These are phyloP conservation scores for Pseudonectria buxi DNA, from an alignment of 2,329 filamentous ascomycete genomes.

Conservation along the genomic window DNA sequence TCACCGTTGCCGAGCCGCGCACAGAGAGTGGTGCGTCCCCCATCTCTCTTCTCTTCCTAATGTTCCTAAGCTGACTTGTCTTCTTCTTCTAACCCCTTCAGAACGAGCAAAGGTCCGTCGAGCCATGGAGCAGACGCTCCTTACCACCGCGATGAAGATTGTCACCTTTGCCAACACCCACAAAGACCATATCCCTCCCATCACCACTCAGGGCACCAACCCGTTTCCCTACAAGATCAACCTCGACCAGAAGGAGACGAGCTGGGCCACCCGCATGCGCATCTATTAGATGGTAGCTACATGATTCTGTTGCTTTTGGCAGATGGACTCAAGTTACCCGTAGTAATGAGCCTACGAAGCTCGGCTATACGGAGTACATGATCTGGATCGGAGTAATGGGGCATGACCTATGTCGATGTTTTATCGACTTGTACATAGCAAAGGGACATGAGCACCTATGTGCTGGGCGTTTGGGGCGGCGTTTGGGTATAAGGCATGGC, in stretches of 20 bases:
- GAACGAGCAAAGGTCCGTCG: constrained; percentile 83
- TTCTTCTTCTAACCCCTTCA: constrained; percentile 25
- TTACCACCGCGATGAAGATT: constrained; percentile 84
- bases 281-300: constrained; percentile 54
- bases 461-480: too few relatives aligned
- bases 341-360: too few relatives aligned
- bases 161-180: constrained; percentile 79
- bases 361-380: too few relatives aligned
- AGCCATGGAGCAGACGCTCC: constrained; percentile 84
- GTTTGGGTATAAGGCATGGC: too few relatives aligned
- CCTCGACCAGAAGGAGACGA: constrained; percentile 71
- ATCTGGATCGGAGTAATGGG: too few relatives aligned
- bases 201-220: constrained; percentile 88
- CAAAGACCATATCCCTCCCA: constrained; percentile 94
- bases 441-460: too few relatives aligned
- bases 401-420: too few relatives aligned
- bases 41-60: not conserved
- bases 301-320: too few relatives aligned
- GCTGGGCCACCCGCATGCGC: constrained; percentile 74
- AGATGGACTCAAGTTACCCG: too few relatives aligned
- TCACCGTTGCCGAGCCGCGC: constrained; percentile 83
- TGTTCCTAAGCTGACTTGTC: not conserved
- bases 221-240: constrained; percentile 93
- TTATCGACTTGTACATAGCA: too few relatives aligned
- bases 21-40: constrained; percentile 70